Evolutionary conservation across 345 rosid species (phyloP).

Genomic region (Euphorbia pulcherrima): DNA sequence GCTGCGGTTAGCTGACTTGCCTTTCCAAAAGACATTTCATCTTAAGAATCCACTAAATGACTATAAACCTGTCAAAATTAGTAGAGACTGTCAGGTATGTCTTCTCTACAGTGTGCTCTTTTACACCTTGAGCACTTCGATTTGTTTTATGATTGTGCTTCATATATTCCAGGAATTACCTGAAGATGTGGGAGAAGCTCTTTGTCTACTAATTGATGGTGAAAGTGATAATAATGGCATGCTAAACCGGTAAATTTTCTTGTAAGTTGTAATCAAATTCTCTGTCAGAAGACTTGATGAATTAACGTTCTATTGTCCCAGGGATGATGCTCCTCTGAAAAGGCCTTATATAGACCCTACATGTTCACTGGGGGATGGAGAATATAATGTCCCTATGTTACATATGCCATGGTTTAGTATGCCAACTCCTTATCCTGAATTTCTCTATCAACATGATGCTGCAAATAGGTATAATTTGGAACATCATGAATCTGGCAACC

Average conservation of each 20-base stretch:
- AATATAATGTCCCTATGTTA: slow-evolving; percentile 37
- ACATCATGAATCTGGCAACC: slow-evolving; percentile 39
- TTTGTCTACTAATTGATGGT: slow-evolving; percentile 82
- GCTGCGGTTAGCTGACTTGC: slow-evolving; percentile 73
- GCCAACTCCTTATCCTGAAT: slow-evolving; percentile 44
- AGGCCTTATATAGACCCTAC: slow-evolving; percentile 51
- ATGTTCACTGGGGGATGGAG: slow-evolving; percentile 51
- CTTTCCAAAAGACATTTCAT: slow-evolving; percentile 92
- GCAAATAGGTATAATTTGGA: slow-evolving; percentile 47
- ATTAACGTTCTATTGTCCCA: slow-evolving; percentile 31
- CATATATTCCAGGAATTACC: slow-evolving; percentile 64
- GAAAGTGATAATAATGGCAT: slow-evolving; percentile 43
- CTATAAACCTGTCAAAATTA: slow-evolving; percentile 93
- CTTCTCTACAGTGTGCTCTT: slow-evolving; percentile 10
- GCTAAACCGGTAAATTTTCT: slow-evolving; percentile 45
- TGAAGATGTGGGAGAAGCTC: slow-evolving; percentile 81
- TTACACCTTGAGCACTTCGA: slow-evolving; percentile 5
- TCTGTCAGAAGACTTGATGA: slow-evolving; percentile 14
- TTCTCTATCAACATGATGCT: slow-evolving; percentile 49
- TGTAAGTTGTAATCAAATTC: slow-evolving; percentile 10
- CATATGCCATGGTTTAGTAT: slow-evolving; percentile 42
- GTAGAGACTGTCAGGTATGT: slow-evolving; percentile 95
- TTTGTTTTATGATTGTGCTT: slow-evolving; percentile 12
- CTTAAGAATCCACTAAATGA: slow-evolving; percentile 92
- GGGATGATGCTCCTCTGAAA: slow-evolving; percentile 52